Evolutionary conservation across 805 yeast genomes (phyloP).

Genomic region (Grigorovia yakushimaensis): DNA sequence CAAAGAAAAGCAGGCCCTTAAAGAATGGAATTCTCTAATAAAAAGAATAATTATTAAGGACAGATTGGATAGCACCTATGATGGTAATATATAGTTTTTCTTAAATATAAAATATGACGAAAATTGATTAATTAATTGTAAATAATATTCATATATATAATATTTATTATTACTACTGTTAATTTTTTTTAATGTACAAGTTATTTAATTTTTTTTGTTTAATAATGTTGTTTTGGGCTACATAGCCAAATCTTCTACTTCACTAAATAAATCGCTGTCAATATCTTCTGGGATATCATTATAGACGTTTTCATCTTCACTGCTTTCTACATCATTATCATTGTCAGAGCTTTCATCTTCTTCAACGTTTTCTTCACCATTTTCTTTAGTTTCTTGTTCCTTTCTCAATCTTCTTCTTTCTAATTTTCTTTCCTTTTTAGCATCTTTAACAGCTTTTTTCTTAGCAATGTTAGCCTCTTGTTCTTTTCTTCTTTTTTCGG

Average conservation of each 20-base stretch:
- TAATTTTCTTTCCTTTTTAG: slow-evolving; percentile 59
- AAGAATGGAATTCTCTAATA: slow-evolving; percentile 12
- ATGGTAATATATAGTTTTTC: background rate
- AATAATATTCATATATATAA: background rate
- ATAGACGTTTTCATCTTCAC: slow-evolving; percentile 26
- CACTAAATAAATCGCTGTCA: slow-evolving; percentile 40
- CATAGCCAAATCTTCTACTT: slow-evolving; percentile 26
- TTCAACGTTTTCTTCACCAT: slow-evolving; percentile 16
- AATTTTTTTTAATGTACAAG: background rate
- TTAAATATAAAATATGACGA: background rate
- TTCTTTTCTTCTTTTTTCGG: slow-evolving; percentile 60
- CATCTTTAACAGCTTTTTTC: slow-evolving; percentile 64
- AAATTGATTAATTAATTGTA: background rate
- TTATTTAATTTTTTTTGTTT: background rate
- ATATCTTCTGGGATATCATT: slow-evolving; percentile 36
- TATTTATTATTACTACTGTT: background rate
- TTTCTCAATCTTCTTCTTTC: slow-evolving; percentile 38
- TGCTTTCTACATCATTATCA: slow-evolving; percentile 28
- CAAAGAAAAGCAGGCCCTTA: slow-evolving; percentile 6
- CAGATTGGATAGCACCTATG: slow-evolving; percentile 7
- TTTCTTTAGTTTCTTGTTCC: slow-evolving; percentile 20
- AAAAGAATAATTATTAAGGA: slow-evolving; percentile 6
- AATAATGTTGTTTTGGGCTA: background rate
- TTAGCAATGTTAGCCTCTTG: slow-evolving; percentile 72
- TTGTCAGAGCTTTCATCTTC: slow-evolving; percentile 11